phyloP scores from a whole-genome alignment of 148 eudicot genomes.

The Rhododendron vialii region DNA sequence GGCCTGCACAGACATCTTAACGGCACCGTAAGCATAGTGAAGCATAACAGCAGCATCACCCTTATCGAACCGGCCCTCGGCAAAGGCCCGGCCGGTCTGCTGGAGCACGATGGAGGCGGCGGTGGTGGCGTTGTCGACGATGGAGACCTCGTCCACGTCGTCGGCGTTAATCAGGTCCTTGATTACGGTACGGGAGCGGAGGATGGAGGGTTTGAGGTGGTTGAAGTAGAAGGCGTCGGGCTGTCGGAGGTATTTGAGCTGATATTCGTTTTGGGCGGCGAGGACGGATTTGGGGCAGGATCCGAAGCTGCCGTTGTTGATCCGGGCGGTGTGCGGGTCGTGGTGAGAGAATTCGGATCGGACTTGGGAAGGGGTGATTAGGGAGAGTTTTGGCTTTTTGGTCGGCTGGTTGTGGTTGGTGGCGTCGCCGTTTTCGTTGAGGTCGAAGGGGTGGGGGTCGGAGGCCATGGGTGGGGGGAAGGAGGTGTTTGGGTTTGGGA shows the following conservation, averaged over 20 bases:
- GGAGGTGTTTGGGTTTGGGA: background rate
- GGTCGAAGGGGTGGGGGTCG: background rate
- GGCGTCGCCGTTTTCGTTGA: constrained; percentile 25
- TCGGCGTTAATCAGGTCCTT: constrained; percentile 73
- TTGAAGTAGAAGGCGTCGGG: constrained; percentile 75
- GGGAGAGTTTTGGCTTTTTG: constrained; percentile 21
- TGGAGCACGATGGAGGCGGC: constrained; percentile 87
- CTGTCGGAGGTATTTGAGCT: constrained; percentile 55
- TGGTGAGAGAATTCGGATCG: constrained; percentile 71
- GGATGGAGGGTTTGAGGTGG: constrained; percentile 56
- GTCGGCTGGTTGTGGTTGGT: constrained; percentile 16
- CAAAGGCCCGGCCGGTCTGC: constrained; percentile 54
- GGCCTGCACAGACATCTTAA: constrained; percentile 79
- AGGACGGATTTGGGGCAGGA: constrained; percentile 63
- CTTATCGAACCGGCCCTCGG: constrained; percentile 32
- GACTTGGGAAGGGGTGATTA: constrained; percentile 40
- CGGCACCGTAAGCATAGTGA: constrained; percentile 80
- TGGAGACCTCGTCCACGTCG: constrained; percentile 57
- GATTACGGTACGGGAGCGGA: constrained; percentile 43
- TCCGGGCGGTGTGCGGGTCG: constrained; percentile 53
- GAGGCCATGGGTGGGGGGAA: background rate
- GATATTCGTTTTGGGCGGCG: constrained; percentile 55
- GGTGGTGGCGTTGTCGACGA: constrained; percentile 96
- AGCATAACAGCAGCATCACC: constrained; percentile 77
- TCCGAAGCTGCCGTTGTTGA: constrained; percentile 94